A percentile compares a stretch with the other conserved stretches of the same genome.
These are phyloP conservation scores for Solanum chmielewskii DNA, from an alignment of 257 asterid species.

Conservation along the genomic window DNA sequence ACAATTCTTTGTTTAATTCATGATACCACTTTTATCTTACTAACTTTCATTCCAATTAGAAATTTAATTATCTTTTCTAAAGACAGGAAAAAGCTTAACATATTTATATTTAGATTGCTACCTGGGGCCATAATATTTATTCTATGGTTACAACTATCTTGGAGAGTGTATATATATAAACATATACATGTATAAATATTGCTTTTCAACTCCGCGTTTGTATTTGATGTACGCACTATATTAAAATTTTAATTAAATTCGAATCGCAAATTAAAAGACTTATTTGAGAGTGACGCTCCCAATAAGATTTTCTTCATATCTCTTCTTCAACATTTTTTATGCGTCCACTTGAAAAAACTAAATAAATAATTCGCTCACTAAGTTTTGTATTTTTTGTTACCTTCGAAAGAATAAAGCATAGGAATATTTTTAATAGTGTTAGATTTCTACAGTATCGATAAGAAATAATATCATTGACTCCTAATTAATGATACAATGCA, in stretches of 20 bases:
- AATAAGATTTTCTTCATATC: background rate
- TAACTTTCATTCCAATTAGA: background rate
- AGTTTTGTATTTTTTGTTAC: background rate
- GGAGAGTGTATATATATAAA: background rate
- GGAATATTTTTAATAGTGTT: background rate
- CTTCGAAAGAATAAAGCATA: background rate
- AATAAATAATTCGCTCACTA: too few species aligned
- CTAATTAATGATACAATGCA: background rate
- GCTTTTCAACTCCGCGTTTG: background rate
- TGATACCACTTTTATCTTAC: background rate
- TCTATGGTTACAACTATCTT: background rate
- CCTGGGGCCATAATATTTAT: background rate
- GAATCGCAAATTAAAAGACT: accelerated
- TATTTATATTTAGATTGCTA: background rate
- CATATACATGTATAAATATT: background rate
- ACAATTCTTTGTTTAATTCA: background rate
- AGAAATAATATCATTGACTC: background rate
- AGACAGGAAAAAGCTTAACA: background rate
- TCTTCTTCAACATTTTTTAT: background rate
- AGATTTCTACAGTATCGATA: background rate
- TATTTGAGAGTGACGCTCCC: background rate
- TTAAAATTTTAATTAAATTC: too few species aligned
- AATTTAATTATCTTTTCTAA: background rate
- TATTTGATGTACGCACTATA: too few species aligned
- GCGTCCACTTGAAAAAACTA: background rate